Conservation (phyloP, 1,284 basidiomycete species). For the Gomphus bonarii region DNA sequence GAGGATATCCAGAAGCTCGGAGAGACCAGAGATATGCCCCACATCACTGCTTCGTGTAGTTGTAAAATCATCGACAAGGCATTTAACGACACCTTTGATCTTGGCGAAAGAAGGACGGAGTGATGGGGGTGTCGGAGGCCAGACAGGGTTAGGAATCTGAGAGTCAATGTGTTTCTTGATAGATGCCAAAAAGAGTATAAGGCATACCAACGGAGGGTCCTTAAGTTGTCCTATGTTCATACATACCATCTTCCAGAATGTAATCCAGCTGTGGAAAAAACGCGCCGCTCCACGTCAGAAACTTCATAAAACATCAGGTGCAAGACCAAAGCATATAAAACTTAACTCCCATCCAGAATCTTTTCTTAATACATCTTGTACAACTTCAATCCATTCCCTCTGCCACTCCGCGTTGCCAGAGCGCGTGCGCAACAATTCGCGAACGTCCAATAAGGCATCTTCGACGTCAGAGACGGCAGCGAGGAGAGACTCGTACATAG, state of each 20-base stretch:
- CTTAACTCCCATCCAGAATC: constrained; percentile 33
- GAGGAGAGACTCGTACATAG: constrained; percentile 30
- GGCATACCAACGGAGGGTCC: not conserved
- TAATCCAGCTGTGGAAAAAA: constrained; percentile 1
- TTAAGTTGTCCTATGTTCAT: constrained; percentile 3
- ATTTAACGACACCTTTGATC: not conserved
- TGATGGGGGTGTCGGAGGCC: not conserved
- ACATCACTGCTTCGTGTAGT: not conserved
- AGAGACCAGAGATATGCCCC: not conserved
- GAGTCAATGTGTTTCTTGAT: not conserved
- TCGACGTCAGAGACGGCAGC: constrained; percentile 27
- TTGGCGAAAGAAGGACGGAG: not conserved
- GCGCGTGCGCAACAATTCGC: constrained; percentile 24
- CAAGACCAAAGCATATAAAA: not conserved
- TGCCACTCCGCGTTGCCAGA: constrained; percentile 21
- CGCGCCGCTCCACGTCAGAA: not conserved
- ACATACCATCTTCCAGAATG: constrained; percentile 5
- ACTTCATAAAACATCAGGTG: not conserved
- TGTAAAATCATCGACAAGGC: not conserved
- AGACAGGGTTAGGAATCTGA: not conserved
- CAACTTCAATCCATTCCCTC: constrained; percentile 30
- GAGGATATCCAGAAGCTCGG: not conserved
- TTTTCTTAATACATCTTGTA: constrained; percentile 29
- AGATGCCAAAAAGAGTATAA: not conserved
- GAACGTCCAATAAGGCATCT: constrained; percentile 31